Base-by-base conservation (phyloP, 192 early-diverging fungal genomes). In the Coemansia sp. region DNA sequence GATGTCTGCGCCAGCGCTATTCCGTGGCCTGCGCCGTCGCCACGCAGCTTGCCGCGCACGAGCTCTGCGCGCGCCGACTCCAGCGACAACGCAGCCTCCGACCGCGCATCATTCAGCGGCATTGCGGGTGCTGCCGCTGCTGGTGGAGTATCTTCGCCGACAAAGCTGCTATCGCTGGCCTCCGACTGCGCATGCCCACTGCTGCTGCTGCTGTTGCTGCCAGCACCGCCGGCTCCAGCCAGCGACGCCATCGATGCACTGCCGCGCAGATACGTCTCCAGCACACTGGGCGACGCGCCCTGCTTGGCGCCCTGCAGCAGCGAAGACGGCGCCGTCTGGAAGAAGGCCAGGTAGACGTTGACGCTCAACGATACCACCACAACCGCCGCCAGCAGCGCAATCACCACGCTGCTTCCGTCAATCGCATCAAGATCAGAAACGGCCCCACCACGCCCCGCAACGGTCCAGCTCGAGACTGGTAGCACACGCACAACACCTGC, bases 311-410 rank as follows among this genome's bases (percentile, higher is more conserved):
- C 67, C 44, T 19, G 54, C 37, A 12, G 15, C 43, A 21, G 39
- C 53, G 10, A 60, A 32, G 56, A 45, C 58, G 38, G 47, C 26
- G 3, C 3, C 0, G 26, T 39, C 52, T 68, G 54, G 67, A 75
- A 73, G 39, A 80, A 59, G 23, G 70, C 69, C 26, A 77, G 64
- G 60, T 81, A 81, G 7, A 85, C 58, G 70, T 85, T 85, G 64
- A 69, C 60, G 48, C 69, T 75, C 54, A 85, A 58, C 45, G 83
- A 85, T 21, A 60, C 70, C 10, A 69, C 72, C 47, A 81, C 70
- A 11, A 65, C 71, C 18, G 64, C 66, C 11, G 76, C 69, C 44
- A 84, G 61, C n/a, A 84, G 61, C 9, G 69, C 76, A 54, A 77
- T 77, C 12, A 83, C 69, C 7, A 77, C 45, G 57, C 75, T 70